These are phyloP conservation scores for Voacanga thouarsii DNA, from an alignment of 257 asterid species.

Conservation along the genomic window DNA sequence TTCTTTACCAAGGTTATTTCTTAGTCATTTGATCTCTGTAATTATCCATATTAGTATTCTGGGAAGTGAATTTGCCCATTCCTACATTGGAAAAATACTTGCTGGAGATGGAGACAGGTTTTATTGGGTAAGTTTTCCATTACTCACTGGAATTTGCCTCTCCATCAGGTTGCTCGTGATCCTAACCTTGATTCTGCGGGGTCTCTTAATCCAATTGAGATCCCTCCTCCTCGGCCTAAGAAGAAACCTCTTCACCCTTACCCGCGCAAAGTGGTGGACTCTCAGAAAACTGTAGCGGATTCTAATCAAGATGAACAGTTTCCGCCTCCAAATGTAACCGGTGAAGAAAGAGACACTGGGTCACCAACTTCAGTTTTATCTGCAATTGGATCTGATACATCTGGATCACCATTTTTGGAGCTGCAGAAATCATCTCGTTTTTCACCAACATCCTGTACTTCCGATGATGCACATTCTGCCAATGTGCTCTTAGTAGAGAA, in stretches of 20 bases:
- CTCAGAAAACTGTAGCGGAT: slow-evolving; percentile 15
- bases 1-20: slow-evolving; percentile 61
- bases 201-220: slow-evolving; percentile 44
- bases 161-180: slow-evolving; percentile 51
- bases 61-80: not conserved
- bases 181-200: slow-evolving; percentile 48
- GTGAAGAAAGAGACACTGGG: slow-evolving; percentile 37
- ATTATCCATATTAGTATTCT: not conserved
- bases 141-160: slow-evolving; percentile 13
- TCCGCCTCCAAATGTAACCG: slow-evolving; percentile 19
- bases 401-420: slow-evolving; percentile 39
- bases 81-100: not conserved
- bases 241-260: slow-evolving; percentile 83
- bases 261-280: slow-evolving; percentile 61
- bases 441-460: slow-evolving; percentile 47
- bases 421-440: slow-evolving; percentile 35
- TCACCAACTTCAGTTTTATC: slow-evolving; percentile 84
- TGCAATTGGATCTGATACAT: slow-evolving; percentile 40
- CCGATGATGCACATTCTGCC: slow-evolving; percentile 47
- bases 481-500: slow-evolving; percentile 25
- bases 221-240: slow-evolving; percentile 97
- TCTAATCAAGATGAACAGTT: slow-evolving; percentile 34
- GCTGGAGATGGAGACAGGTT: not conserved
- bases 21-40: not conserved
- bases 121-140: not conserved